Evolutionary conservation across 768 basidiomycete genomes (phyloP).

Genomic region (Leccinum barrowsii): DNA sequence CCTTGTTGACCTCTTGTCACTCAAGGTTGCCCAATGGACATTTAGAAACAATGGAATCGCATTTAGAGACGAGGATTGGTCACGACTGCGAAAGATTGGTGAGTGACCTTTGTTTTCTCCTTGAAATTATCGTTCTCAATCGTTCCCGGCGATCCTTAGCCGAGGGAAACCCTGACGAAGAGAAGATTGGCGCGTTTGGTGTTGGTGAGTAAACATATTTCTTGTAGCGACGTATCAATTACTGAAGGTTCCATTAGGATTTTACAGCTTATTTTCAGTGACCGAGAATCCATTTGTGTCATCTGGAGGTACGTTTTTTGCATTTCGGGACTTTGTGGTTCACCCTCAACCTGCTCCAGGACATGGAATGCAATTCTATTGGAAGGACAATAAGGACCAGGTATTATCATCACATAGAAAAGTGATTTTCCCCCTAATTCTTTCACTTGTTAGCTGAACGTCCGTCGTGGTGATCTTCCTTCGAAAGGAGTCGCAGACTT

Average conservation of each 20-base stretch:
- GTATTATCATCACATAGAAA: conserved; percentile 29
- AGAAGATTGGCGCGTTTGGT: conserved; percentile 27
- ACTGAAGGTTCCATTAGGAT: conserved; percentile 37
- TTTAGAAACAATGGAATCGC: conserved; percentile 85
- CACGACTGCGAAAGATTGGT: conserved; percentile 18
- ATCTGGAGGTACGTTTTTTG: conserved; percentile 56
- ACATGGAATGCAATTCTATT: conserved; percentile 94
- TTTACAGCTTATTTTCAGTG: conserved; percentile 79
- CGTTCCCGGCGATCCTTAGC: not conserved
- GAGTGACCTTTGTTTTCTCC: not conserved
- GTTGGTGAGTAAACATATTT: conserved; percentile 13
- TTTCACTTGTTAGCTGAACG: conserved; percentile 57
- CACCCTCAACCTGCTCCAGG: conserved; percentile 36
- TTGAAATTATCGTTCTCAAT: not conserved
- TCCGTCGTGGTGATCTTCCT: conserved; percentile 69
- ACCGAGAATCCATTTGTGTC: conserved; percentile 82
- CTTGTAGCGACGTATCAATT: not conserved
- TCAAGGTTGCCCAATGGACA: conserved; percentile 73
- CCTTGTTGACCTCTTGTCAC: not conserved
- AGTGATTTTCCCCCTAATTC: not conserved
- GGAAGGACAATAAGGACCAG: conserved; percentile 92
- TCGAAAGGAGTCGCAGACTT: conserved; percentile 34
- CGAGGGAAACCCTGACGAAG: conserved; percentile 25
- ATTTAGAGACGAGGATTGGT: conserved; percentile 49
- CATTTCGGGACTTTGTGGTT: not conserved